A percentile compares a stretch with the other conserved stretches of the same genome.
phyloP scores from a whole-genome alignment of 2,329 filamentous ascomycete species.

The Penicillium psychrosexuale region DNA sequence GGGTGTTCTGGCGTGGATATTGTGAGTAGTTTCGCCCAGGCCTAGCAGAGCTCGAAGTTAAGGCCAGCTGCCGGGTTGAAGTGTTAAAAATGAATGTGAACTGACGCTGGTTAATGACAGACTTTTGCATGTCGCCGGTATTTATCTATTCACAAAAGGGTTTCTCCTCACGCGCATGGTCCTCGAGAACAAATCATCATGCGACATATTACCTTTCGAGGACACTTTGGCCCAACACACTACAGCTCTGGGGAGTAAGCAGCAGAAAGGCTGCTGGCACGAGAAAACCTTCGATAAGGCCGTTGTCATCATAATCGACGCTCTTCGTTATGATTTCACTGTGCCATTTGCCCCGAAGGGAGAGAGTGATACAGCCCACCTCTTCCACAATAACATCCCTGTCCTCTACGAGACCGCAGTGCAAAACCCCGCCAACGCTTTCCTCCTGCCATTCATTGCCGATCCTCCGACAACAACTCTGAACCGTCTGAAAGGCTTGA shows the following conservation, averaged over 20 bases:
- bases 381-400: slow-evolving; percentile 85
- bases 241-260: slow-evolving; percentile 19
- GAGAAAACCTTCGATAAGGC: slow-evolving; percentile 90
- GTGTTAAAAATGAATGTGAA: neutral
- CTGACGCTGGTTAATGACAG: slow-evolving; percentile 36
- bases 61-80: neutral
- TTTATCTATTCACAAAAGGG: slow-evolving; percentile 90
- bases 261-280: slow-evolving; percentile 82
- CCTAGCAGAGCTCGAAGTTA: neutral
- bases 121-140: slow-evolving; percentile 71
- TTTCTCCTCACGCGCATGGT: slow-evolving; percentile 87
- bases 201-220: slow-evolving; percentile 65
- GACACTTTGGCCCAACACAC: slow-evolving; percentile 22
- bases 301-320: slow-evolving; percentile 86
- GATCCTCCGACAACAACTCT: slow-evolving; percentile 93
- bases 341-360: slow-evolving; percentile 64
- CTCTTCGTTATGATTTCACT: slow-evolving; percentile 94
- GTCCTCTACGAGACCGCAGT: slow-evolving; percentile 80
- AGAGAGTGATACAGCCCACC: slow-evolving; percentile 48
- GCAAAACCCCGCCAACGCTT: slow-evolving; percentile 72
- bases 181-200: slow-evolving; percentile 71
- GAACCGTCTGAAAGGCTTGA: slow-evolving; percentile 88
- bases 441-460: slow-evolving; percentile 91
- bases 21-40: slow-evolving; percentile 32
- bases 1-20: slow-evolving; percentile 40